Base-by-base conservation (phyloP, 78 protist species). In the Dictyostelium intermedium region DNA sequence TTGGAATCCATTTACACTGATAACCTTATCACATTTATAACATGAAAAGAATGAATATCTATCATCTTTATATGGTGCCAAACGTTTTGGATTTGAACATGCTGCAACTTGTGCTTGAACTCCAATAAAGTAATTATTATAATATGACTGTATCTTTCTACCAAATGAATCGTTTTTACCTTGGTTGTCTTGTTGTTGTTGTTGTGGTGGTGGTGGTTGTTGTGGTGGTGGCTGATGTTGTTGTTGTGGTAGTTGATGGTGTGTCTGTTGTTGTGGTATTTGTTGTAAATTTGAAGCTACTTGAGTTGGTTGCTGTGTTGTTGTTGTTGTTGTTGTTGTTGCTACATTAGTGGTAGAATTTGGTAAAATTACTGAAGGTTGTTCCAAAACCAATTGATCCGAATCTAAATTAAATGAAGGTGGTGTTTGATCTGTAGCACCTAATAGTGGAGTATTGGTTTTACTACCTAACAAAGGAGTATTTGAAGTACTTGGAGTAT, bases 1-100 rank as follows among this genome's bases (percentile, higher is more conserved):
- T n/a, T 76, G 82, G 8, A 83, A 76, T 30, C 93, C 93, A 63
- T 87, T 87, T 25, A 87, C 93, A 43, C 81, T 63, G 41, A 87
- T 3, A 11, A 87, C 85, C 14, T 87, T 87, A 23, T 87, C 86
- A 25, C 93, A 87, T 41, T 79, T 53, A 20, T 30, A 79, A 32
- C 93, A 87, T 13, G 85, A 63, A 53, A 61, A 87, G 93, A 78
- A 87, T 25, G 93, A 69, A 32, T n/a, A 60, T 39, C 82, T 76
- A 8, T 87, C 93, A 1, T 87, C 93, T 16, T 53, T 77, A 3
- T 27, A 83, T 2, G 73, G 35, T 7, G 66, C 8, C 11, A 78
- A 23, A 43, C 93, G 93, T 14, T 82, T 82, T 60, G 85, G 80
- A 32, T 78, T 53, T 35, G 76, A 60, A 32, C 83, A 60, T 87